Conservation (phyloP, 257 asterid species). For the Scutellaria baicalensis region DNA sequence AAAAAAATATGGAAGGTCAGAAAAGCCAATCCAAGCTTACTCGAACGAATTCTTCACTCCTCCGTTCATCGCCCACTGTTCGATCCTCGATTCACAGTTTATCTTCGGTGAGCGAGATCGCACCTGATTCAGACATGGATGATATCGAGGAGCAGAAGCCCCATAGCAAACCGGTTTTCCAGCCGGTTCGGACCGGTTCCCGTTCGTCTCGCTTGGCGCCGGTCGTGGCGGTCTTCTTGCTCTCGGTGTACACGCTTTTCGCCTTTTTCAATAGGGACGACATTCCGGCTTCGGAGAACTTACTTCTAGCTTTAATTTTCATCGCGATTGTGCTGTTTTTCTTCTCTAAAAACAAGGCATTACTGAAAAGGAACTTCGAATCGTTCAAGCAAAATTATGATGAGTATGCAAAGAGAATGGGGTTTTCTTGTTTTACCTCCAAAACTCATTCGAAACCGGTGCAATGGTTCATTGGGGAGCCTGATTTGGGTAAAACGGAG, state of each 20-base stretch:
- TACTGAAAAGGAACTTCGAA: conserved; percentile 26
- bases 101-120: conserved; percentile 64
- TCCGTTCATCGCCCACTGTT: conserved; percentile 81
- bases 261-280: conserved; percentile 42
- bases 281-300: conserved; percentile 53
- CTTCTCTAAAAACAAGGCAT: conserved; percentile 38
- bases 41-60: conserved; percentile 81
- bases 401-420: conserved; percentile 27
- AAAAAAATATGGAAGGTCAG: conserved; percentile 57
- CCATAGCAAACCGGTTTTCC: conserved; percentile 41
- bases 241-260: conserved; percentile 50
- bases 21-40: conserved; percentile 73
- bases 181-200: conserved; percentile 26
- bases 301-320: conserved; percentile 50
- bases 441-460: conserved; percentile 48
- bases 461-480: conserved; percentile 79
- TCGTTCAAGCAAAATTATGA: conserved; percentile 32
- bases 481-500: conserved; percentile 11
- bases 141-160: conserved; percentile 96
- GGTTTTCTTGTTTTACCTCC: conserved; percentile 27
- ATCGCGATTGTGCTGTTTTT: conserved; percentile 52
- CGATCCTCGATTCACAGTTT: conserved; percentile 82
- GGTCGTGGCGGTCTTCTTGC: conserved; percentile 31
- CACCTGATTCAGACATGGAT: conserved; percentile 32
- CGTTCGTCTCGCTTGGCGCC: conserved; percentile 32